Conservation (phyloP, 2,329 filamentous ascomycete genomes). For the Passalora sequoiae region DNA sequence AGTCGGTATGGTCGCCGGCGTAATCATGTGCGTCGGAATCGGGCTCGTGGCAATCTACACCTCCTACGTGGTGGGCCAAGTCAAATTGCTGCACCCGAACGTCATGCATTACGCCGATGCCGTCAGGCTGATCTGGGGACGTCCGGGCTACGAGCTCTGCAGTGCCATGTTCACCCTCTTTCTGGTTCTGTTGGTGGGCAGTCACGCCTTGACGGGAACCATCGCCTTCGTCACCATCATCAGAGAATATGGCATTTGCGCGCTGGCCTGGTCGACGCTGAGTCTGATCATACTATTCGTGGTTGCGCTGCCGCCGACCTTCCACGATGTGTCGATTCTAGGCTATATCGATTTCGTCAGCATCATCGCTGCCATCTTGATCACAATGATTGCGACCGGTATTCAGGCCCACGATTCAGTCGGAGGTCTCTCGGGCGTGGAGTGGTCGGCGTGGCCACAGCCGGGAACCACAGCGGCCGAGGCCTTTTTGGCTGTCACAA, state of each 20-base stretch:
- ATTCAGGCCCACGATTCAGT: slow-evolving; percentile 25
- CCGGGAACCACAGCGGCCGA: slow-evolving; percentile 43
- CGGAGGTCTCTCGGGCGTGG: slow-evolving; percentile 30
- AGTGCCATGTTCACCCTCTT: slow-evolving; percentile 42
- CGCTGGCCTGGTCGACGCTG: slow-evolving; percentile 40
- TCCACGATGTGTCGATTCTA: slow-evolving; percentile 33
- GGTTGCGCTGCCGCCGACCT: slow-evolving; percentile 34
- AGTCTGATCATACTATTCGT: slow-evolving; percentile 39
- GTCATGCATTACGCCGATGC: slow-evolving; percentile 44
- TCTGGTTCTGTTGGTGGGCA: slow-evolving; percentile 41
- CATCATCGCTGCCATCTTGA: slow-evolving; percentile 33
- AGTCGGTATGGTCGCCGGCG: slow-evolving; percentile 51
- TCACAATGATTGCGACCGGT: slow-evolving; percentile 35
- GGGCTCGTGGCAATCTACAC: slow-evolving; percentile 58
- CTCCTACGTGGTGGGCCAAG: slow-evolving; percentile 57
- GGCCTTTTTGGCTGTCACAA: slow-evolving; percentile 61
- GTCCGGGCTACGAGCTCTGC: slow-evolving; percentile 40
- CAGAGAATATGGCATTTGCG: slow-evolving; percentile 35
- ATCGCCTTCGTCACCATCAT: slow-evolving; percentile 44
- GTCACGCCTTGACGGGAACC: slow-evolving; percentile 43
- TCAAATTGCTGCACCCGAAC: slow-evolving; percentile 49
- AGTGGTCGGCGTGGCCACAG: slow-evolving; percentile 35
- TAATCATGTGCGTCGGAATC: slow-evolving; percentile 52
- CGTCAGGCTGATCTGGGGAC: slow-evolving; percentile 40
- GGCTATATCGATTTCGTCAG: slow-evolving; percentile 37